Conservation (phyloP, 2,329 filamentous ascomycete genomes). For the Fusarium sp. region DNA sequence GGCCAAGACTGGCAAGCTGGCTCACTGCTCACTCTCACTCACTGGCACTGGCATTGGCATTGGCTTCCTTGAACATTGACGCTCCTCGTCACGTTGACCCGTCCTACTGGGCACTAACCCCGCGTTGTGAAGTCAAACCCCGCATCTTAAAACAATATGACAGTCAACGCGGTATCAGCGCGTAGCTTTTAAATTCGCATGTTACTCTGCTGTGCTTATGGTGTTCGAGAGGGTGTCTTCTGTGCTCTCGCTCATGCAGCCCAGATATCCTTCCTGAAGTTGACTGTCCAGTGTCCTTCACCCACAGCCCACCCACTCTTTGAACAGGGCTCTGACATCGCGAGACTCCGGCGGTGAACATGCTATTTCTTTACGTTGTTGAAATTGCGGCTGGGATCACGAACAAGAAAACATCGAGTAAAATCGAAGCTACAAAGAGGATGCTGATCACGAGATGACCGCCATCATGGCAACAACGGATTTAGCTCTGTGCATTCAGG, state of each 20-base stretch:
- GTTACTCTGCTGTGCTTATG: slow-evolving; percentile 11
- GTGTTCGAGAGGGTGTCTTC: slow-evolving; percentile 20
- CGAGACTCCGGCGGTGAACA: slow-evolving; percentile 40
- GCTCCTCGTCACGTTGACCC: slow-evolving; percentile 38
- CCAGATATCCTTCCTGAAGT: slow-evolving; percentile 15
- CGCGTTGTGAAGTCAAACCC: slow-evolving; percentile 42
- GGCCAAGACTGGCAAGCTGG: not conserved
- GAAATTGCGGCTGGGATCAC: slow-evolving; percentile 7
- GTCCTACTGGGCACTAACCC: slow-evolving; percentile 40
- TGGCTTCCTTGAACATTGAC: slow-evolving; percentile 5
- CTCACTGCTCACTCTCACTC: not conserved
- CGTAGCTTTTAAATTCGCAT: slow-evolving; percentile 37
- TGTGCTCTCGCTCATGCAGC: slow-evolving; percentile 30
- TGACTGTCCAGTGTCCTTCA: slow-evolving; percentile 28
- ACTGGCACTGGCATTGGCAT: not conserved
- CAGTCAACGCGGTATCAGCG: slow-evolving; percentile 42
- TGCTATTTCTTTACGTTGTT: not conserved
- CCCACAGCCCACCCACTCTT: slow-evolving; percentile 32
- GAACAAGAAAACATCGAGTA: not conserved
- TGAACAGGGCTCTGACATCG: slow-evolving; percentile 20
- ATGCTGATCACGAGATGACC: slow-evolving; percentile 19
- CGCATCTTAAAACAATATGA: slow-evolving; percentile 34
- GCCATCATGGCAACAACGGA: not conserved
- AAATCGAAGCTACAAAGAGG: not conserved
- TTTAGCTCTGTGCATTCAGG: slow-evolving; percentile 1